These are phyloP conservation scores for Aeschynomene evenia DNA, from an alignment of 306 rosid genomes.

Conservation along the genomic window DNA sequence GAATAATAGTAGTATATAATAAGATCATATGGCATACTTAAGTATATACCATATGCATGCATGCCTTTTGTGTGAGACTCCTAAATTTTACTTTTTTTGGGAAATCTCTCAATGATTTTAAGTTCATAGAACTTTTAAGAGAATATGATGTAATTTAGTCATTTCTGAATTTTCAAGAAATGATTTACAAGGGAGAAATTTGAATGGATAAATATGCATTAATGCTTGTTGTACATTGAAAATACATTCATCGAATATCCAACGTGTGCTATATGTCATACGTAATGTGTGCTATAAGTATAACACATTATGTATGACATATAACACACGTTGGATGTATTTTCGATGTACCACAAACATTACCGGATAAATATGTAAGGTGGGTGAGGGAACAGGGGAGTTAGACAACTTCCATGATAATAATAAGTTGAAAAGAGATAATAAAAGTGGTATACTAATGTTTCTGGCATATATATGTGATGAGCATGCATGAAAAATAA, in stretches of 20 bases:
- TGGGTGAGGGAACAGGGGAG: not conserved
- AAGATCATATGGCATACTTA: not conserved
- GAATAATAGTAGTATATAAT: not conserved
- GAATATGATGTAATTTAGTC: not conserved
- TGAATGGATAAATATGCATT: constrained; percentile 34
- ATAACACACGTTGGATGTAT: too few species aligned
- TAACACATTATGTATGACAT: too few species aligned
- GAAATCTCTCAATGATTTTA: constrained; percentile 6
- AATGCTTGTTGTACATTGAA: too few species aligned
- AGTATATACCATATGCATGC: not conserved
- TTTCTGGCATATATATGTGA: not conserved
- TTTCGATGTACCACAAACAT: too few species aligned
- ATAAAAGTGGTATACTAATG: constrained; percentile 4
- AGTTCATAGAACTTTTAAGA: not conserved
- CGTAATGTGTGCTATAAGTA: too few species aligned
- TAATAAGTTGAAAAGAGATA: constrained; percentile 19
- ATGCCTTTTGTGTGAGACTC: not conserved
- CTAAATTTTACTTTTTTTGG: not conserved
- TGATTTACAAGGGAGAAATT: constrained; percentile 12
- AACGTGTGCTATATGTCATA: too few species aligned
- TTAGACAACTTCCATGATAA: constrained; percentile 11
- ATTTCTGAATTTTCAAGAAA: constrained; percentile 14
- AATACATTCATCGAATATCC: too few species aligned
- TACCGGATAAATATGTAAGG: constrained; percentile 31
- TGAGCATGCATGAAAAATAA: constrained; percentile 25